Conservation (phyloP, 495 filamentous ascomycete genomes). For the Daldinia decipiens region DNA sequence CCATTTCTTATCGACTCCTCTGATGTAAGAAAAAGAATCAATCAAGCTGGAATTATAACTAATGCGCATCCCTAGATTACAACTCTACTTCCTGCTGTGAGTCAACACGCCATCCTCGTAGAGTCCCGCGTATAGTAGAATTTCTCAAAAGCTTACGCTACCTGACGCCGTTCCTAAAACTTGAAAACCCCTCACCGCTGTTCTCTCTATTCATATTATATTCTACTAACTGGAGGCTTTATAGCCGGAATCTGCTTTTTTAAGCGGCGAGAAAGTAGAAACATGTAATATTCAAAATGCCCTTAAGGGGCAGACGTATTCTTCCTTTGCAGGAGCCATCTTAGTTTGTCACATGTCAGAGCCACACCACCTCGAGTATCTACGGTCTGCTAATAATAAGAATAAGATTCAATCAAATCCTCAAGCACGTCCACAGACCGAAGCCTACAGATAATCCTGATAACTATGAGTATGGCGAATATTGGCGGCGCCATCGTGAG, state of each 20-base stretch:
- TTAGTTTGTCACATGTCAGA: slow-evolving; percentile 52
- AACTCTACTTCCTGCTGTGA: slow-evolving; percentile 55
- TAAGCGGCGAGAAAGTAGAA: slow-evolving; percentile 48
- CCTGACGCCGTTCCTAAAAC: background rate
- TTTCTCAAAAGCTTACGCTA: background rate
- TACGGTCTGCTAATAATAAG: slow-evolving; percentile 12
- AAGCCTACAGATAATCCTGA: slow-evolving; percentile 53
- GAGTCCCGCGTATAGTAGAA: background rate
- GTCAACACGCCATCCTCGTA: slow-evolving; percentile 5
- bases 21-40: slow-evolving; percentile 44
- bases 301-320: slow-evolving; percentile 52
- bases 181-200: background rate
- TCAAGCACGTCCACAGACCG: slow-evolving; percentile 55
- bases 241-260: slow-evolving; percentile 55
- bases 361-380: background rate
- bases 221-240: slow-evolving; percentile 22
- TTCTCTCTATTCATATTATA: background rate
- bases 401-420: slow-evolving; percentile 50
- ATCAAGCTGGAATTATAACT: background rate
- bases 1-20: slow-evolving; percentile 54
- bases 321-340: slow-evolving; percentile 53
- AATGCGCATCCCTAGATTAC: slow-evolving; percentile 49
- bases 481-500: slow-evolving; percentile 59
- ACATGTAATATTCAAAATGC: slow-evolving; percentile 49
- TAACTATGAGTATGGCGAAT: slow-evolving; percentile 52